Conservation (phyloP, 225 moss, liverwort and hornwort genomes). For the Pseudisothecium myosuroides region DNA sequence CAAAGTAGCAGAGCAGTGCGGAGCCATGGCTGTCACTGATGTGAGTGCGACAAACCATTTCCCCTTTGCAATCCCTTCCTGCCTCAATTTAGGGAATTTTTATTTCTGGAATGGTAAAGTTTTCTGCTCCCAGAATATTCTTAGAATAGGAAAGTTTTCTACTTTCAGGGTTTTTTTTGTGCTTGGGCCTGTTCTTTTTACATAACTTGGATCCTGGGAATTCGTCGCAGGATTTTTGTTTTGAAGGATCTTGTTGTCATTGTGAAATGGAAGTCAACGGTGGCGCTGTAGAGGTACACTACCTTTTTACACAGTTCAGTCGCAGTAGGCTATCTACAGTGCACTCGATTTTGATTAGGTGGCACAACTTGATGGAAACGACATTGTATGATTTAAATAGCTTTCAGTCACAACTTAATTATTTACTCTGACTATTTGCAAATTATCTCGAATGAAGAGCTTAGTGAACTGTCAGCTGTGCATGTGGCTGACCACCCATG, state of each 20-base stretch:
- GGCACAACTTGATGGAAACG: background rate
- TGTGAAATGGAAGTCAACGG: constrained; percentile 98
- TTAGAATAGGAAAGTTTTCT: background rate
- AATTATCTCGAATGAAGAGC: background rate
- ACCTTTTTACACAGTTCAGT: background rate
- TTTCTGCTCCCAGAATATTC: background rate
- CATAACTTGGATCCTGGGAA: background rate
- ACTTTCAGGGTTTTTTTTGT: background rate
- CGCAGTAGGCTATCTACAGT: background rate
- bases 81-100: background rate
- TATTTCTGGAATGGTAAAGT: background rate
- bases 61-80: background rate
- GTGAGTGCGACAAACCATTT: constrained; percentile 26
- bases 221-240: constrained; percentile 71
- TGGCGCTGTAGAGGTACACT: constrained; percentile 72
- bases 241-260: constrained; percentile 93
- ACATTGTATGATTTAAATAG: background rate
- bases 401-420: background rate
- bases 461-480: background rate
- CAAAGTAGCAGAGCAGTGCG: constrained; percentile 75
- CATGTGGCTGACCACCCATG: background rate
- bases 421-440: background rate
- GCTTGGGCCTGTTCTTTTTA: background rate
- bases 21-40: constrained; percentile 47
- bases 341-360: background rate